phyloP scores from a whole-genome alignment of 148 eudicot species.

The Persicaria tinctoria region DNA sequence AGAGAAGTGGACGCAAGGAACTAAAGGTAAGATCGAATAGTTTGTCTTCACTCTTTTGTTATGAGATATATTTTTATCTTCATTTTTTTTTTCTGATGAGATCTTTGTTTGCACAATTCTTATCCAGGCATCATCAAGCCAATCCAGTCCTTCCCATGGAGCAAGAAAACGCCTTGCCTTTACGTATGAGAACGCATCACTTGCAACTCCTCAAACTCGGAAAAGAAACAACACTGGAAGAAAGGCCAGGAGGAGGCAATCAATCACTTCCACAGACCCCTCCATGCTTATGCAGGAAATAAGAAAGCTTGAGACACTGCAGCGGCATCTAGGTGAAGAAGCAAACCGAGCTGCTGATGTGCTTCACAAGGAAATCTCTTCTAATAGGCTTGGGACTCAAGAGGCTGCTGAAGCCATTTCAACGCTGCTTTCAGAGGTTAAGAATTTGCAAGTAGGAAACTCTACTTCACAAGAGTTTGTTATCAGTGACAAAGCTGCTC shows the following conservation, averaged over 20 bases:
- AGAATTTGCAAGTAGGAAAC: constrained; percentile 46
- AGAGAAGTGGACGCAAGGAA: constrained; percentile 66
- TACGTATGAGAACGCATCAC: constrained; percentile 26
- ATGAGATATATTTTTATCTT: constrained; percentile 4
- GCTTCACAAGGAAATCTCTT: constrained; percentile 81
- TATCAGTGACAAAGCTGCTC: constrained; percentile 47
- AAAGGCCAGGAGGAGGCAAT: constrained; percentile 47
- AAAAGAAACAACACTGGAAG: constrained; percentile 33
- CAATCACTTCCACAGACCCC: constrained; percentile 59
- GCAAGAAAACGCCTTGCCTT: constrained; percentile 65
- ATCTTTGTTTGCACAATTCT: not conserved
- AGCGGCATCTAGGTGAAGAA: constrained; percentile 95
- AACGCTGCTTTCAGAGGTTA: constrained; percentile 73
- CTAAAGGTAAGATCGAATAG: constrained; percentile 41
- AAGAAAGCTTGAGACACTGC: constrained; percentile 79
- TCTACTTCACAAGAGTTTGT: constrained; percentile 43
- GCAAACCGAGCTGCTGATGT: constrained; percentile 84
- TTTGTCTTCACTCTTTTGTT: not conserved
- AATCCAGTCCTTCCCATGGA: constrained; percentile 49
- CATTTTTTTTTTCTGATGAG: not conserved
- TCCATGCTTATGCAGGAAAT: constrained; percentile 74
- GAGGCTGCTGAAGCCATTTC: constrained; percentile 76
- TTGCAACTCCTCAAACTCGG: constrained; percentile 19
- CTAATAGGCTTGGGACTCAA: constrained; percentile 63
- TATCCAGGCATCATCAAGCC: constrained; percentile 42